Percentiles rank a stretch among this genome's conserved stretches.
Conservation (phyloP, 805 yeast species). For the Brettanomyces bruxellensis region DNA sequence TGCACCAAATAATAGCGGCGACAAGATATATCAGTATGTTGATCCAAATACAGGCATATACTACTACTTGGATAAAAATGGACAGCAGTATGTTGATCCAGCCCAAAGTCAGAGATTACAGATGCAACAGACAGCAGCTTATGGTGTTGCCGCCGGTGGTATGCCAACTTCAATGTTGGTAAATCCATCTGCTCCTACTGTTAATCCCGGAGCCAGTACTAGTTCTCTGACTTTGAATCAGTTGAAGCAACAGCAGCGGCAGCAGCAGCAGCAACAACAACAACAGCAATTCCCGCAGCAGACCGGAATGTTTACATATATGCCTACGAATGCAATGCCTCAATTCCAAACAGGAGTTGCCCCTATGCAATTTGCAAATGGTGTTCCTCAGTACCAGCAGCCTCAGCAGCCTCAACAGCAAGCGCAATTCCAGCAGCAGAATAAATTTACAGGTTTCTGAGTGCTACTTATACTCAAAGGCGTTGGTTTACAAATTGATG, state of each 20-base stretch:
- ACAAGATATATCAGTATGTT: constrained; percentile 54
- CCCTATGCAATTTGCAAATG: too few relatives aligned
- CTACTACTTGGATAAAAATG: constrained; percentile 57
- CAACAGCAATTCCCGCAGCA: constrained; percentile 5
- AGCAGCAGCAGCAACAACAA: not conserved
- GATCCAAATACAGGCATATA: constrained; percentile 66
- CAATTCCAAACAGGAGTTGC: too few relatives aligned
- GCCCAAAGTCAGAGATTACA: constrained; percentile 24
- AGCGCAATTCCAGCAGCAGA: constrained; percentile 10
- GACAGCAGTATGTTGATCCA: constrained; percentile 53
- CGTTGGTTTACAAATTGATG: too few relatives aligned
- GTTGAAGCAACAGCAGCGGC: constrained; percentile 4
- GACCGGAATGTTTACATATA: not conserved
- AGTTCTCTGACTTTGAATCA: constrained; percentile 4
- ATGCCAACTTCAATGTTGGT: too few relatives aligned
- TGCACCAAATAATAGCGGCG: constrained; percentile 23
- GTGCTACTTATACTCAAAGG: too few relatives aligned
- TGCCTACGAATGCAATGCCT: too few relatives aligned
- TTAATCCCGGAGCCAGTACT: not conserved
- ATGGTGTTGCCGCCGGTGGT: not conserved
- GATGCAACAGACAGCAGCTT: constrained; percentile 12
- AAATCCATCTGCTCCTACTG: not conserved
- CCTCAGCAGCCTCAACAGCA: constrained; percentile 9
- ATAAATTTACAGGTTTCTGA: constrained; percentile 16
- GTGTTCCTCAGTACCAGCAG: constrained; percentile 3